Percentiles rank a stretch among this genome's conserved stretches.
These are phyloP conservation scores for Fonsecaea multimorphosa DNA, from an alignment of 2,329 filamentous ascomycete species.

Conservation along the genomic window DNA sequence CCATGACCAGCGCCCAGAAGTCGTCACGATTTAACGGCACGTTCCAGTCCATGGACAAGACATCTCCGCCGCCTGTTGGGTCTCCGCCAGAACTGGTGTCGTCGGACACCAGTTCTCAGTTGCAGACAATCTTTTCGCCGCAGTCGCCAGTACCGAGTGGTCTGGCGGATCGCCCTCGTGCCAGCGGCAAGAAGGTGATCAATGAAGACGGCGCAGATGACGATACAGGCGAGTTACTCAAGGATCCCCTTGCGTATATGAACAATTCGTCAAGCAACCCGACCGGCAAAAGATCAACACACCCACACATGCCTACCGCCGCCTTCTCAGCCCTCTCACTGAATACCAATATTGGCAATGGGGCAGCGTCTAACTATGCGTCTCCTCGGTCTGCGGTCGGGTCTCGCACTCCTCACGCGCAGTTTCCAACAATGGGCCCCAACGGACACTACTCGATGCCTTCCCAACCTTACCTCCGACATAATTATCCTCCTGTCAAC, in stretches of 20 bases:
- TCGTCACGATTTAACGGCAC: conserved; percentile 67
- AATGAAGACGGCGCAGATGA: conserved; percentile 66
- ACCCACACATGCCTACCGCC: conserved; percentile 71
- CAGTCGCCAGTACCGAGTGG: conserved; percentile 63
- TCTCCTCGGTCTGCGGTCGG: conserved; percentile 57
- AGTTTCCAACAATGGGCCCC: conserved; percentile 61
- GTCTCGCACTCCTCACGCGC: conserved; percentile 58
- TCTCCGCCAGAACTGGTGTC: conserved; percentile 59
- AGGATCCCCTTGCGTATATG: conserved; percentile 70
- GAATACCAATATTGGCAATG: conserved; percentile 64
- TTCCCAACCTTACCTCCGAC: conserved; percentile 63
- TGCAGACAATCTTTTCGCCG: conserved; percentile 66
- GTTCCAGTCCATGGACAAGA: conserved; percentile 64
- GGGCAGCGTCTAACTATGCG: conserved; percentile 50
- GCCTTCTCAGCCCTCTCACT: conserved; percentile 74
- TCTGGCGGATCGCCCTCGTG: conserved; percentile 57
- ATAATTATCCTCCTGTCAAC: conserved; percentile 83
- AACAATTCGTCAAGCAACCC: conserved; percentile 66
- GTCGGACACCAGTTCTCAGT: conserved; percentile 55
- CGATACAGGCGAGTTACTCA: conserved; percentile 66
- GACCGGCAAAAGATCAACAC: conserved; percentile 67
- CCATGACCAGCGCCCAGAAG: conserved; percentile 53
- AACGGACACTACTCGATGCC: conserved; percentile 63
- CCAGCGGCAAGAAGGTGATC: conserved; percentile 68
- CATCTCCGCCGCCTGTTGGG: conserved; percentile 55